Evolutionary conservation across 768 basidiomycete genomes (phyloP), one percentile per base, ranked within the genome.

Genomic region (Strobilomyces confusus): DNA sequence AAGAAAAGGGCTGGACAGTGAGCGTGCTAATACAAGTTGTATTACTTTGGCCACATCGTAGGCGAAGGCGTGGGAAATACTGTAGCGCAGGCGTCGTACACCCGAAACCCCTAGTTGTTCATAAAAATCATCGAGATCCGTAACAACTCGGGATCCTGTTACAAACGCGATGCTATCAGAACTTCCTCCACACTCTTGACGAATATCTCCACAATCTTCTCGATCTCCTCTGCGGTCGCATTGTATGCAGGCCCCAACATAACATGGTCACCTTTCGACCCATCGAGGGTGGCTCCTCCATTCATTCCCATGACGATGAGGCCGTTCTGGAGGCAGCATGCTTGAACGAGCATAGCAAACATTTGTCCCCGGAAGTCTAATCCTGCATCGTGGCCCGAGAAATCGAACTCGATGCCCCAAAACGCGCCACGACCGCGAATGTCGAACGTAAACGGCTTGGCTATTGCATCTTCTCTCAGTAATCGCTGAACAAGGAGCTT

Each of bases 321-420:
- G 2, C 82, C 83, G 43, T 87, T 84, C 61, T 79, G 70, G 53
- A 93, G 66, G 49, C 83, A 82, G 42, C 78, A 80, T 26, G 81
- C 86, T 67, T 92, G 91, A 15, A 88, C 78, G 20, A 80, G 73
- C 69, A 84, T 80, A 17, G 82, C 89, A 61, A 92, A 89, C 33
- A 68, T 66, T 44, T 77, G 55, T 3, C 76, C 78, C 58, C 76
- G 75, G 54, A 87, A 77, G 54, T 82, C 73, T 17, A 81, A 47
- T n/a, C 67, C 66, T 34, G 68, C 76, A 51, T 76, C 73, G 13
- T 69, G 63, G 15, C 64, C 66, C 5, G 75, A 75, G 57, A 88
- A 83, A 59, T 92, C 88, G 57, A 91, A 92, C 65, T 94, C 92
- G 49, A 94, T 72, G 22, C 76, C 86, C 87, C 87, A 92, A 73